Evolutionary conservation across 208 protist genomes (phyloP), one percentile per base, ranked within the genome.

Genomic region (Trypanosoma rangeli): DNA sequence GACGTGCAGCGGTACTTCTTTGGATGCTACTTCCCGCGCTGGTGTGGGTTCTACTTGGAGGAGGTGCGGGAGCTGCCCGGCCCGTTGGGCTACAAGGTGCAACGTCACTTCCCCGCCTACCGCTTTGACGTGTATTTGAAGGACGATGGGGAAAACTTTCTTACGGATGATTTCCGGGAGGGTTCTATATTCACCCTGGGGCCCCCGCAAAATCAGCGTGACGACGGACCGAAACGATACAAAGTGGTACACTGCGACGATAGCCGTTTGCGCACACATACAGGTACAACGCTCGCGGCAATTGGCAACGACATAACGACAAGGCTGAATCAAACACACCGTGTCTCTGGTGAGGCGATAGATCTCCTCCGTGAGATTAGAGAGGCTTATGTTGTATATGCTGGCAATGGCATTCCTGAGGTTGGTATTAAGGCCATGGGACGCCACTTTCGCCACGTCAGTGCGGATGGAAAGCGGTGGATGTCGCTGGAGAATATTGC

Each of bases 351-450:
- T 35, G 74, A 80, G 5, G 79, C 84, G 42, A 42, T 89, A 28
- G 69, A 77, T 28, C 16, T 86, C 10, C 75, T 95, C 24, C 60
- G 62, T 12, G 74, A 83, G 63, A 65, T 97, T 49, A 86, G 89
- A 10, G 87, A 91, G 24, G 90, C 90, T 0, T 94, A 95, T 82
- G 78, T 95, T 44, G 49, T 84, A 37, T 72, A 94, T 66, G 79
- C 71, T 3, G 90, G 90, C 24, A 87, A 86, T 20, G 87, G 93
- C 22, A 90, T 95, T 54, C 88, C 90, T n/a, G 89, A 94, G 80
- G 78, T 95, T 31, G 92, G 92, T 68, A 92, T 96, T 55, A 97
- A 97, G 55, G 89, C 87, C 16, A 95, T 96, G 88, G 93, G 93
- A 0, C 79, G 89, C 10, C 93, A 87, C 4, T 97, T 94, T 55